phyloP scores from a whole-genome alignment of 176 grass and related monocot genomes.

The Avena sativa region DNA sequence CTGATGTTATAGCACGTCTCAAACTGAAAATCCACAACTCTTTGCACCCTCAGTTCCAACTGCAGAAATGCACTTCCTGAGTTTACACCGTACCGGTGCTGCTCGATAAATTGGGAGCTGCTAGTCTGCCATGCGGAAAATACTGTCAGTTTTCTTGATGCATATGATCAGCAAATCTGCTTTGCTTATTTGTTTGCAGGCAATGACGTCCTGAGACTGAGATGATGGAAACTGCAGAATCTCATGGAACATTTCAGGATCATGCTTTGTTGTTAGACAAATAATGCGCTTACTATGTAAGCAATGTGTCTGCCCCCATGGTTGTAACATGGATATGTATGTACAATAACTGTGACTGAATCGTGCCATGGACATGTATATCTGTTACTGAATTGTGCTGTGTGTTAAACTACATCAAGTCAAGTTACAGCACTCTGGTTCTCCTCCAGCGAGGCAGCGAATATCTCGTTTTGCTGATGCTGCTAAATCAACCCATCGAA shows the following conservation, averaged over 20 bases:
- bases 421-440: not conserved
- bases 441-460: not conserved
- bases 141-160: not conserved
- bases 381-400: not conserved
- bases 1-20: not conserved
- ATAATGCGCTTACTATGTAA: not conserved
- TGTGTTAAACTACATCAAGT: not conserved
- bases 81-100: not conserved
- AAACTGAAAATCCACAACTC: not conserved
- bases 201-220: not conserved
- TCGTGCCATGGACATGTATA: not conserved
- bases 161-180: not conserved
- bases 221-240: not conserved
- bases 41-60: not conserved
- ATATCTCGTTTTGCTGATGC: not conserved
- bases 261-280: constrained; percentile 5
- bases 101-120: not conserved
- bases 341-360: not conserved
- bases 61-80: not conserved
- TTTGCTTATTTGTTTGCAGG: constrained; percentile 44
- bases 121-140: not conserved
- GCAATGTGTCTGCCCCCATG: not conserved
- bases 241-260: not conserved
- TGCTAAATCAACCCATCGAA: not conserved
- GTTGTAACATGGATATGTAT: constrained; percentile 14